A percentile compares a stretch with the other conserved stretches of the same genome.
phyloP scores from a whole-genome alignment of 352 stramenopile genomes.

The Globisporangium cystogenes region DNA sequence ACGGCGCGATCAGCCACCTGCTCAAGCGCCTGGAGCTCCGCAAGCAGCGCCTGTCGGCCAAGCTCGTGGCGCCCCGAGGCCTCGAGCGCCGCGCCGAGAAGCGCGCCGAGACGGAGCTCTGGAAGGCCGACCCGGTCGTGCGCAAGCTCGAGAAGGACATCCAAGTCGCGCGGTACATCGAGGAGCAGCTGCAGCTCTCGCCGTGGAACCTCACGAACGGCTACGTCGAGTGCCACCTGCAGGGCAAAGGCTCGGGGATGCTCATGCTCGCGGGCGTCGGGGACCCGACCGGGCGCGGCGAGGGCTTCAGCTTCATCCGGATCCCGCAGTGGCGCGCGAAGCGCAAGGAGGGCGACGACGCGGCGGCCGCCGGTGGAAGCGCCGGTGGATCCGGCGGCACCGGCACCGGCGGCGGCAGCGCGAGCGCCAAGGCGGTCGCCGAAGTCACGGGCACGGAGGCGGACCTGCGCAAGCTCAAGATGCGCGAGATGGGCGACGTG shows the following conservation, averaged over 20 bases:
- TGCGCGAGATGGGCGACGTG: constrained; percentile 57
- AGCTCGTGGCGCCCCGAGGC: constrained; percentile 41
- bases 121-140: constrained; percentile 35
- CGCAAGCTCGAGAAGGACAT: constrained; percentile 78
- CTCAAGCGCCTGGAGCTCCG: constrained; percentile 64
- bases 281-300: constrained; percentile 71
- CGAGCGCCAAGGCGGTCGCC: constrained; percentile 44
- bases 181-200: constrained; percentile 70
- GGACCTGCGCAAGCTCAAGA: constrained; percentile 29
- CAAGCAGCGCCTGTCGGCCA: constrained; percentile 44
- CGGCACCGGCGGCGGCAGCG: constrained; percentile 8
- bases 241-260: constrained; percentile 82
- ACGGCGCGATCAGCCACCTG: constrained; percentile 64
- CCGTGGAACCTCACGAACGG: constrained; percentile 84
- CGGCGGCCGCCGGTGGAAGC: constrained; percentile 17
- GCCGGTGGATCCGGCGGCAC: constrained; percentile 6
- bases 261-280: constrained; percentile 70
- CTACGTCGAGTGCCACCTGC: constrained; percentile 81
- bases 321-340: constrained; percentile 71
- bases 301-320: constrained; percentile 41
- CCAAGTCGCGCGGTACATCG: constrained; percentile 76
- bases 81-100: neutral
- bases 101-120: neutral
- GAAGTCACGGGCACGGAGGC: constrained; percentile 76
- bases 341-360: constrained; percentile 77